Evolutionary conservation across 2,329 filamentous ascomycete species (phyloP), one percentile per base, ranked within the genome.

Genomic region (Pseudodiploospora longispora): DNA sequence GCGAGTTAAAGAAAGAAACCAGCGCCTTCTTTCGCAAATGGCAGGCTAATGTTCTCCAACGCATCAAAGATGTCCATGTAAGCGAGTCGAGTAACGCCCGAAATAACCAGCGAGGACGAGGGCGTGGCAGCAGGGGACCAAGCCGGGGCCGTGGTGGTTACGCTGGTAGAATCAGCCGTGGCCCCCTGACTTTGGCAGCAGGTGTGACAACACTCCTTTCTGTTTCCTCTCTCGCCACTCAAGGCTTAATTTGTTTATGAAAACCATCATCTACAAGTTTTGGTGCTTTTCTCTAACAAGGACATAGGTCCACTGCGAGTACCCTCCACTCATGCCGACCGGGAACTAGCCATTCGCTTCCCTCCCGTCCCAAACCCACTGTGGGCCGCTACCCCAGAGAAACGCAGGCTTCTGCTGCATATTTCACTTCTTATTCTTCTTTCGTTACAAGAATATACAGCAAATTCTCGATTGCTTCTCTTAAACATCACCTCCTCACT

Each of bases 1-100:
- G 74, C 46, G 82, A 87, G 54, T 64, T 89, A 54, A 89, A 82
- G 66, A 80, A 76, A 50, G 81, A 84, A 43, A 75, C 82, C 2
- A 60, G 94, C 5, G 67, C 73, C 6, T 81, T 83, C 58, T 95
- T 91, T 59, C 80, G 85, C 46, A 83, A 87, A 51, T 97, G 91
- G 91, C 78, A 87, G 55, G 73, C 79, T 5, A 70, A 72, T 9
- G 77, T 95, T 7, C 68, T 87, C 35, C 74, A 78, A 45, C 78
- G 89, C 10, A 69, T 95, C 27, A 78, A 80, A 12, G 83, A 93
- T 32, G 74, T 89, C 12, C 72, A 75, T 36, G 70, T 77, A 49
- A 71, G 67, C 42, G 71, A 75, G 46, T 52, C 54, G 48, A 47
- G 43, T 43, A 43, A 10, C 47, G 27, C 31, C 40, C 49, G 40